These are phyloP conservation scores for Ophiostoma ulmi DNA, from an alignment of 2,329 filamentous ascomycete genomes.

Conservation along the genomic window DNA sequence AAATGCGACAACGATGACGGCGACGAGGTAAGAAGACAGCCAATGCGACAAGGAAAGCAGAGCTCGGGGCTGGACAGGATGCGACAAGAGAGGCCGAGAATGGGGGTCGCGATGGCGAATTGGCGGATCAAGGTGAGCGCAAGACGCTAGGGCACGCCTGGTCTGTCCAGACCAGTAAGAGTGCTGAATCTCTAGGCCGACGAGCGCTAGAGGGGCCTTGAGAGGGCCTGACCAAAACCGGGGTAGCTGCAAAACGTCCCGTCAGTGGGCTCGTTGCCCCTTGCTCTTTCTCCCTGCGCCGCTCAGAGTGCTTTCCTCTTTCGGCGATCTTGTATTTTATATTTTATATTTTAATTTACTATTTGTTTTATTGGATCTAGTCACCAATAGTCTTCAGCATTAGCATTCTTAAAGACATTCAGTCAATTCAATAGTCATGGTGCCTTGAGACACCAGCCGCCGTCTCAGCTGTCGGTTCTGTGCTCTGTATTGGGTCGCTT, in stretches of 20 bases:
- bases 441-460: not conserved
- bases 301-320: not conserved
- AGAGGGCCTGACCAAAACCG: not conserved
- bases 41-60: not conserved
- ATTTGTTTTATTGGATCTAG: not conserved
- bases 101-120: conserved; percentile 8
- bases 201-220: not conserved
- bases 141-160: not conserved
- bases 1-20: not conserved
- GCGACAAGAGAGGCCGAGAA: conserved; percentile 3
- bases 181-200: not conserved
- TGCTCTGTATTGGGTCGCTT: not conserved
- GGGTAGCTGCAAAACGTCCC: not conserved
- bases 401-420: too few relatives aligned
- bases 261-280: not conserved
- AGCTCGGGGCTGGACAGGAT: not conserved
- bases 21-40: not conserved
- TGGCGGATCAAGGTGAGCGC: not conserved
- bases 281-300: not conserved
- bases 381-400: not conserved
- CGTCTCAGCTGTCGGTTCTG: not conserved
- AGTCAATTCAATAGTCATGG: too few relatives aligned
- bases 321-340: not conserved
- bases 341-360: not conserved
- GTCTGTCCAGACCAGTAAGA: not conserved